Percentiles rank a stretch among this genome's conserved stretches.
Evolutionary conservation across 768 basidiomycete species (phyloP).

Genomic region (Lentinula edodes): DNA sequence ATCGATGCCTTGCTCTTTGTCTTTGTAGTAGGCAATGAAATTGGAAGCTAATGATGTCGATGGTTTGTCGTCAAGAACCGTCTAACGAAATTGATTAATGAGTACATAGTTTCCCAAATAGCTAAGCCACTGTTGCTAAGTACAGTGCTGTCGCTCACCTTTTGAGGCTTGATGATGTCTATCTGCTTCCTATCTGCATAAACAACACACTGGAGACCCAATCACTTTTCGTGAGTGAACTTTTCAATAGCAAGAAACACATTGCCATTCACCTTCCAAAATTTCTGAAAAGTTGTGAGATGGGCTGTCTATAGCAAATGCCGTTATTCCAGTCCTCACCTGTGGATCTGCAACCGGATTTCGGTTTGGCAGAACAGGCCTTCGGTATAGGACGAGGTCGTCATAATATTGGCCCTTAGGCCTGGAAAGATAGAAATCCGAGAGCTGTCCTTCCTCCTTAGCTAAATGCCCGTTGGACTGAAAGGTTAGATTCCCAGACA

Average conservation of each 20-base stretch:
- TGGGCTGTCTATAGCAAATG: not conserved
- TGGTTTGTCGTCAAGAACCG: not conserved
- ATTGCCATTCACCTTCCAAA: no score
- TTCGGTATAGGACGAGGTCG: not conserved
- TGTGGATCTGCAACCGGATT: not conserved
- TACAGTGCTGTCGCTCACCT: not conserved
- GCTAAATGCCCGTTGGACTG: not conserved
- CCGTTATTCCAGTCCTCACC: not conserved
- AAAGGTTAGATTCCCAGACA: no score
- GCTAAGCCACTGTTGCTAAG: not conserved
- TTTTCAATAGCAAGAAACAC: not conserved
- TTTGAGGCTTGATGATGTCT: not conserved
- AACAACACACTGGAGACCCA: not conserved
- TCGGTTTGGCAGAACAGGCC: not conserved
- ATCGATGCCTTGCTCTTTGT: not conserved
- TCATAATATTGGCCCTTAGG: not conserved
- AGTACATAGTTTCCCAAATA: not conserved
- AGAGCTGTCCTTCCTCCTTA: not conserved
- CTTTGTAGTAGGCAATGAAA: not conserved
- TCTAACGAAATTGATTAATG: not conserved
- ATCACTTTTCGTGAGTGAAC: not conserved
- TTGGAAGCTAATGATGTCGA: not conserved
- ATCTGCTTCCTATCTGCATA: not conserved
- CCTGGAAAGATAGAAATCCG: not conserved
- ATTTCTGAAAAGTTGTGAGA: not conserved